Evolutionary conservation across 139 green algal genomes (phyloP), one percentile per base, ranked within the genome.

Genomic region (Picochlorum sp.): DNA sequence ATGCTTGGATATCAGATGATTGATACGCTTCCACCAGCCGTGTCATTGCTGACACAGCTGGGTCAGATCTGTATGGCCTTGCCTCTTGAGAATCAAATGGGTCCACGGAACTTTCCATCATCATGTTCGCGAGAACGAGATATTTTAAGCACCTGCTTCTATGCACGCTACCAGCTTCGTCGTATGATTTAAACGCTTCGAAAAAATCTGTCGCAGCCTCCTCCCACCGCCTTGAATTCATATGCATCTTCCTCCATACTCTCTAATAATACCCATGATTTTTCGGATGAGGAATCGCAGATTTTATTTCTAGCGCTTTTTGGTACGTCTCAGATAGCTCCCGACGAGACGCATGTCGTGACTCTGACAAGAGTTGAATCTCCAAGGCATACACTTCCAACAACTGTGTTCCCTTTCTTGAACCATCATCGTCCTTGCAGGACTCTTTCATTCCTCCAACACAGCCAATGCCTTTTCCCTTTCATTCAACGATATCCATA

Each of bases 161-260:
- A 34, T 90, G 75, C 5, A 14, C 6, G 34, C 34, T 61, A 28
- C 69, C 69, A 1, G 90, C 93, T 77, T 98, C 93, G 61, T 98
- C 93, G 66, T 97, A 98, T 26, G 70, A 87, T 81, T 98, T 98
- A 85, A 98, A 98, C 1, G 93, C 94, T 83, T 98, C 93, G 71
- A 98, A 98, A 71, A 98, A 98, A 76, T 97, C 93, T 4, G 93
- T 98, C 45, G 86, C 83, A 3, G 93, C 93, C 3, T 95, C 78
- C 18, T 67, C 70, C 90, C 90, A 98, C 28, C 75, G 32, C 49
- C 90, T 78, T 75, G 97, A 88, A 11, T 84, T 76, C 88, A 96
- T 96, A 79, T 98, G 84, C 92, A 98, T 98, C 81, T 98, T 98
- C 92, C 93, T 41, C 92, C 92, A 72, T 90, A 97, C 81, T 98